Base-by-base conservation (phyloP, 768 basidiomycete genomes). In the Terana coerulea region DNA sequence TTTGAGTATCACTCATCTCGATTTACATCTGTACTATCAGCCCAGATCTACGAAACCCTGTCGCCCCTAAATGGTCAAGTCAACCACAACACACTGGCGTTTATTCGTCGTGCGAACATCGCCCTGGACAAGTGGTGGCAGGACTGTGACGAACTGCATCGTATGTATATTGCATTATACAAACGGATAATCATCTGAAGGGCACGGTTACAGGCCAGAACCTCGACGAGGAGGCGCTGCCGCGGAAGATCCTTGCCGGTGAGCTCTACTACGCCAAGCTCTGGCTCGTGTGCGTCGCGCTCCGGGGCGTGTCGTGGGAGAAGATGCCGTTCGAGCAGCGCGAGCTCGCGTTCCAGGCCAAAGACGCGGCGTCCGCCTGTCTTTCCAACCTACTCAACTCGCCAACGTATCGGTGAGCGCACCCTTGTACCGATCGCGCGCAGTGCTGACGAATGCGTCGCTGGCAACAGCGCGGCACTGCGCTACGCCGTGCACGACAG, bases 281-380 rank as follows among this genome's bases (percentile, higher is more conserved):
- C 4, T 97, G 94, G 94, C 80, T 95, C 28, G 87, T 94, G 19
- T 97, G 94, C 64, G 86, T 95, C 21, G 92, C 92, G 11, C 72
- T 98, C 40, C 81, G 94, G 53, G 94, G 94, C 15, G 89, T 88
- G 22, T 83, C 89, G 4, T 98, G 93, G 94, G 93, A 97, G 63
- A 94, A 93, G 69, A 91, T 97, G 86, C 84, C 91, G 3, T 91
- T 89, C 54, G 94, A 97, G 67, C 94, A 95, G 64, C 84, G 92
- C 33, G 94, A 95, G 66, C 77, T 95, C 40, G 93, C 93, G 3
- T 95, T 95, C 74, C 90, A 95, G 62, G 94, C 93, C 24, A 95
- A 94, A 70, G 91, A 95, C 61, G 88, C 93, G 0, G 94, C 94
- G 4, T 83, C 87, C 30, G 83, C 84, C 57, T 94, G 91, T 64